Evolutionary conservation across 495 filamentous ascomycete species (phyloP).

Genomic region (Letharia columbiana): DNA sequence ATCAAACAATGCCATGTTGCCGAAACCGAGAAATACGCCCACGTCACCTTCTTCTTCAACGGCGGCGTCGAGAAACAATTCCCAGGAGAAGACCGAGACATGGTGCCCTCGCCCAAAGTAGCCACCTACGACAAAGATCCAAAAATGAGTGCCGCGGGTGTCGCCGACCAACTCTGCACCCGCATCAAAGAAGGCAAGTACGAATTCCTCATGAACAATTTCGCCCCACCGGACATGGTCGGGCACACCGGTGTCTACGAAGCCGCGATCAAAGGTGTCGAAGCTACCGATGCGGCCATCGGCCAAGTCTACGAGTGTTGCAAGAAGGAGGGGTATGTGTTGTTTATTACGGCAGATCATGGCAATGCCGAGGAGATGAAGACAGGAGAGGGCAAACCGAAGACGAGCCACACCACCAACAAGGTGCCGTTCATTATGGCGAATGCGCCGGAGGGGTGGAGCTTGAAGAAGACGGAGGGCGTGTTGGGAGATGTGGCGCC

Average conservation of each 20-base stretch:
- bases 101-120: slow-evolving; percentile 66
- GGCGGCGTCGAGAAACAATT: slow-evolving; percentile 97
- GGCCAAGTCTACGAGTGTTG: slow-evolving; percentile 84
- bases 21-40: slow-evolving; percentile 98
- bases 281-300: slow-evolving; percentile 86
- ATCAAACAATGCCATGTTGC: slow-evolving; percentile 91
- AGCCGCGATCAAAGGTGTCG: slow-evolving; percentile 80
- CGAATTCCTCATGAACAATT: slow-evolving; percentile 99
- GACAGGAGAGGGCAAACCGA: slow-evolving; percentile 86
- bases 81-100: slow-evolving; percentile 74
- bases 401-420: slow-evolving; percentile 97
- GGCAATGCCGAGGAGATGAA: slow-evolving; percentile 99
- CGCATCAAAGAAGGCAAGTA: slow-evolving; percentile 71
- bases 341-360: slow-evolving; percentile 94
- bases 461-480: slow-evolving; percentile 71
- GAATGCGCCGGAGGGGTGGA: slow-evolving; percentile 86
- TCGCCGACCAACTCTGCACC: slow-evolving; percentile 79
- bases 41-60: slow-evolving; percentile 99
- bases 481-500: slow-evolving; percentile 95
- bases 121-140: slow-evolving; percentile 95
- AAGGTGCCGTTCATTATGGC: slow-evolving; percentile 97
- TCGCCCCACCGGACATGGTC: slow-evolving; percentile 98
- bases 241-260: slow-evolving; percentile 97
- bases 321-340: slow-evolving; percentile 81
- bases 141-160: slow-evolving; percentile 87